Evolutionary conservation across 2,329 filamentous ascomycete species (phyloP).

Genomic region (Lecanicillium sp.): DNA sequence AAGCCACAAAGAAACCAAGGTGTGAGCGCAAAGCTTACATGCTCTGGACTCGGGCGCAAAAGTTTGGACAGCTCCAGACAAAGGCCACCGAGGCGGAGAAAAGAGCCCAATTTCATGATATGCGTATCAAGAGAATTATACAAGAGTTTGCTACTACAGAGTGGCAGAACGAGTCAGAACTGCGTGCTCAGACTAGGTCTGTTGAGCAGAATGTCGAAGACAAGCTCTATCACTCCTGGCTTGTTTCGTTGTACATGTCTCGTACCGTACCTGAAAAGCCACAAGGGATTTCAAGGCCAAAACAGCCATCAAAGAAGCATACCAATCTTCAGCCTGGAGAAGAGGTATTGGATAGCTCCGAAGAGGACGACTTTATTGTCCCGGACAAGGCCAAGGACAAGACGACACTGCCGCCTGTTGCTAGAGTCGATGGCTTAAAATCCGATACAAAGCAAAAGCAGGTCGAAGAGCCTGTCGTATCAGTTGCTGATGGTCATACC

Average conservation of each 20-base stretch:
- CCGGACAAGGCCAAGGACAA: constrained; percentile 16
- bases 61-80: constrained; percentile 21
- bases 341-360: constrained; percentile 43
- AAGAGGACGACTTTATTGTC: constrained; percentile 45
- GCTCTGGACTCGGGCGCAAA: constrained; percentile 53
- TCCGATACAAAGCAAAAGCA: too few relatives aligned
- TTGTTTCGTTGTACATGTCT: constrained; percentile 36
- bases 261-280: constrained; percentile 30
- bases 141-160: constrained; percentile 41
- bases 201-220: constrained; percentile 61
- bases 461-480: too few relatives aligned
- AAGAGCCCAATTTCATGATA: constrained; percentile 33
- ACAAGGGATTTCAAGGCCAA: constrained; percentile 5
- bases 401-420: constrained; percentile 6
- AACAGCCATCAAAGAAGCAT: too few relatives aligned
- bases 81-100: constrained; percentile 27
- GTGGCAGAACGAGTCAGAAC: constrained; percentile 44
- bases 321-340: constrained; percentile 25
- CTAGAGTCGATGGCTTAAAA: too few relatives aligned
- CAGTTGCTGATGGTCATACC: too few relatives aligned
- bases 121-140: constrained; percentile 48
- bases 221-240: constrained; percentile 45
- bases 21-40: constrained; percentile 47
- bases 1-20: constrained; percentile 46
- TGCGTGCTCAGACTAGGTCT: constrained; percentile 47